Conservation (phyloP, 1,284 basidiomycete genomes). For the Ceratobasidium sp. region DNA sequence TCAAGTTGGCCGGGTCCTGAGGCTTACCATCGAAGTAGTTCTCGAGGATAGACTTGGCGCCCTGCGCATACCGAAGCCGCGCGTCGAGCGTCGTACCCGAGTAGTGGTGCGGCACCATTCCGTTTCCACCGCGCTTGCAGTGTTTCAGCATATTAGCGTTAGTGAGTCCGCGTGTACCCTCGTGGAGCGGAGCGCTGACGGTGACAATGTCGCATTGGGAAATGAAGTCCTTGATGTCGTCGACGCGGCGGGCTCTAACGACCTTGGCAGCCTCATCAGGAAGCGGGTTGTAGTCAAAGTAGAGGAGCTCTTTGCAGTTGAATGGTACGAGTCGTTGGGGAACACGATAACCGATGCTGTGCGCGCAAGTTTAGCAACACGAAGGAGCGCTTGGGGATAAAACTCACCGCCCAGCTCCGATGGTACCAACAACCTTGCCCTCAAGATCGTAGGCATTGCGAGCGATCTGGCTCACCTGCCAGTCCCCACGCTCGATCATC, state of each 20-base stretch:
- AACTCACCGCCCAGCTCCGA: slow-evolving; percentile 74
- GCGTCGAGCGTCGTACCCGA: slow-evolving; percentile 94
- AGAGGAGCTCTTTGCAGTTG: slow-evolving; percentile 91
- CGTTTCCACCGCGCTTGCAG: slow-evolving; percentile 92
- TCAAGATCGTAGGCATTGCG: slow-evolving; percentile 91
- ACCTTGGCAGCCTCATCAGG: slow-evolving; percentile 80
- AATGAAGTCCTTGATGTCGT: slow-evolving; percentile 89
- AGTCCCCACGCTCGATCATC: slow-evolving; percentile 88
- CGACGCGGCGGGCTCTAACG: slow-evolving; percentile 82
- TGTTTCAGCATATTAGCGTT: slow-evolving; percentile 87
- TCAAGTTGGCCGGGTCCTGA: slow-evolving; percentile 86
- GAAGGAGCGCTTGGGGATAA: not conserved
- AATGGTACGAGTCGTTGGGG: slow-evolving; percentile 91
- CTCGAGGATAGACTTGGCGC: slow-evolving; percentile 83
- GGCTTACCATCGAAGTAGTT: slow-evolving; percentile 78
- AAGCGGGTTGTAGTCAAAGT: slow-evolving; percentile 91
- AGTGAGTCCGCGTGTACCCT: slow-evolving; percentile 84
- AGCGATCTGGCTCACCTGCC: slow-evolving; percentile 87
- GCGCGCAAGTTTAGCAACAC: not conserved
- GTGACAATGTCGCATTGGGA: slow-evolving; percentile 86
- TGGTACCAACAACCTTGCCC: slow-evolving; percentile 91
- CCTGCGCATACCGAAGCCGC: slow-evolving; percentile 88
- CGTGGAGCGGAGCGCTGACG: slow-evolving; percentile 93
- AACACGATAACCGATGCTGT: slow-evolving; percentile 89
- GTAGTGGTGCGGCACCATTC: slow-evolving; percentile 80